phyloP scores from a whole-genome alignment of 1,284 basidiomycete genomes.

The Cryptococcus sp. region DNA sequence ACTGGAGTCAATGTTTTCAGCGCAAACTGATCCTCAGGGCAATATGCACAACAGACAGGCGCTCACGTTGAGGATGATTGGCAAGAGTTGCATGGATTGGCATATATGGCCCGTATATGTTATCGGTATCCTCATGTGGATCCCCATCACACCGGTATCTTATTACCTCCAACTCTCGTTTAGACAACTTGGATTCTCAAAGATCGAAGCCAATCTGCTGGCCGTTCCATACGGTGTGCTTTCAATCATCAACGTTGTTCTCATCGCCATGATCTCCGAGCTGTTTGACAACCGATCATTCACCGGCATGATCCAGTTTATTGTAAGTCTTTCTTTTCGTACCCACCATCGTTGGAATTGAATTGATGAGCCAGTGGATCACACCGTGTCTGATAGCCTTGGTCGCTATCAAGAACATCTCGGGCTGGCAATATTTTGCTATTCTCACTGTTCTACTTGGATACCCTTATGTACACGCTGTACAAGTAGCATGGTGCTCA shows the following conservation, averaged over 20 bases:
- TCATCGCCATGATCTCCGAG: conserved; percentile 13
- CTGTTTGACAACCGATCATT: conserved; percentile 23
- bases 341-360: no score
- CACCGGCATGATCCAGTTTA: conserved; percentile 2
- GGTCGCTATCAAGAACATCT: conserved; percentile 8
- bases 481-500: conserved; percentile 16
- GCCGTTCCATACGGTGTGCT: conserved; percentile 48
- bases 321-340: no score
- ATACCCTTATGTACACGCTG: conserved; percentile 19
- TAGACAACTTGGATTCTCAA: conserved; percentile 59
- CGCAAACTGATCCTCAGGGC: conserved; percentile 27
- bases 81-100: conserved; percentile 51
- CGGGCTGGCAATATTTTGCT: conserved; percentile 23
- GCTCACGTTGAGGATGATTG: conserved; percentile 56
- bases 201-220: conserved; percentile 60
- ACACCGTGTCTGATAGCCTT: conserved; percentile 30
- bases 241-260: conserved; percentile 49
- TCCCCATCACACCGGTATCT: conserved; percentile 53
- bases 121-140: conserved; percentile 39
- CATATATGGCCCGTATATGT: conserved; percentile 55
- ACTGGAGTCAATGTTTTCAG: conserved; percentile 9
- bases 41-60: conserved; percentile 73
- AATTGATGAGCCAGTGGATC: conserved; percentile 20
- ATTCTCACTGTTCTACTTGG: conserved; percentile 18
- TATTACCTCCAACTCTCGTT: conserved; percentile 62